Percentiles rank a stretch among this genome's conserved stretches.
Evolutionary conservation across 2,329 filamentous ascomycete species (phyloP).

Genomic region (Neoscytalidium dimidiatum): DNA sequence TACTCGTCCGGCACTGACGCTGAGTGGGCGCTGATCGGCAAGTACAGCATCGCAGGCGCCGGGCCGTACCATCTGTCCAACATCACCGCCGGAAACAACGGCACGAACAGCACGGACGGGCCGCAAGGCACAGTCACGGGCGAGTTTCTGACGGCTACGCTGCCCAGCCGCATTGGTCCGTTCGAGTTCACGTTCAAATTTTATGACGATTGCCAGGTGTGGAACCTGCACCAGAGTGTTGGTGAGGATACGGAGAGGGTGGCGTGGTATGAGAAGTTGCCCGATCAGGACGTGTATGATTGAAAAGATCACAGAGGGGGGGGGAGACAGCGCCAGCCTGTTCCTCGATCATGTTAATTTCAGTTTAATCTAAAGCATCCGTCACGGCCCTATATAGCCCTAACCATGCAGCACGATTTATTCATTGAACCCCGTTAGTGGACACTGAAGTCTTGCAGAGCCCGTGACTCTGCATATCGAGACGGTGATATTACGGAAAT

Average conservation of each 20-base stretch:
- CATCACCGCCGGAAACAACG: not conserved
- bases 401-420: too few species aligned
- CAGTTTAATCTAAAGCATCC: too few species aligned
- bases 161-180: not conserved
- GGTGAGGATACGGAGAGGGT: not conserved
- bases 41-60: slow-evolving; percentile 1
- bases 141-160: not conserved
- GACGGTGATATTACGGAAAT: not conserved
- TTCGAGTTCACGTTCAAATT: slow-evolving; percentile 6
- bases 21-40: slow-evolving; percentile 3
- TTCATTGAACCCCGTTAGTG: too few species aligned
- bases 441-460: not conserved
- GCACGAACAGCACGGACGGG: not conserved
- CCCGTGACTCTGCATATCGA: not conserved
- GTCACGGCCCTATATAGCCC: too few species aligned
- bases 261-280: not conserved
- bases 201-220: not conserved
- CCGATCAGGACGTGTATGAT: slow-evolving; percentile 1
- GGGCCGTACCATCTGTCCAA: not conserved
- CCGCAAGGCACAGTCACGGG: not conserved
- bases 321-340: too few species aligned
- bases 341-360: too few species aligned
- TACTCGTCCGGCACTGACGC: not conserved
- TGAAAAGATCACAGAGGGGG: not conserved
- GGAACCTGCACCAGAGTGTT: not conserved